Conservation (phyloP, 306 rosid species). For the Ochetophila trinervis region DNA sequence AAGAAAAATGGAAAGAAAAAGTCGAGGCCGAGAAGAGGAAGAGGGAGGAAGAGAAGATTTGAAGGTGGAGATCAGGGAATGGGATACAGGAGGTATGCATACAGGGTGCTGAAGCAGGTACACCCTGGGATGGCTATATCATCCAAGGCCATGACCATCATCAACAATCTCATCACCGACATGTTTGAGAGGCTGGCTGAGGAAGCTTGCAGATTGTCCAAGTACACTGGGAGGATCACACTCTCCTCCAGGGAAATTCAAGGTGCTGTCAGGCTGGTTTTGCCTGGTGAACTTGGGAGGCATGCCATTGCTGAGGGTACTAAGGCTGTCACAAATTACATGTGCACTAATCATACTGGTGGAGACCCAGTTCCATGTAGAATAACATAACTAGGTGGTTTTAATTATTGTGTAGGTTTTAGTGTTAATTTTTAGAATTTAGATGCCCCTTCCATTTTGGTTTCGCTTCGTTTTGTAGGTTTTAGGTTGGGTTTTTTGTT, state of each 20-base stretch:
- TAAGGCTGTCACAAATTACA: slow-evolving; percentile 46
- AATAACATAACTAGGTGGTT: too few species aligned
- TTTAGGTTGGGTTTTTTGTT: too few species aligned
- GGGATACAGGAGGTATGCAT: slow-evolving; percentile 65
- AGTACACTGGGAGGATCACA: slow-evolving; percentile 38
- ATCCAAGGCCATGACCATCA: slow-evolving; percentile 46
- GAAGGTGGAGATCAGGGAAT: slow-evolving; percentile 21
- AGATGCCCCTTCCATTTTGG: too few species aligned
- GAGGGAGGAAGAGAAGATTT: not conserved
- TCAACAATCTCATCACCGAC: slow-evolving; percentile 73
- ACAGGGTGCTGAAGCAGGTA: slow-evolving; percentile 65
- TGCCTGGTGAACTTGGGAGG: slow-evolving; percentile 60
- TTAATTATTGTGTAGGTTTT: too few species aligned
- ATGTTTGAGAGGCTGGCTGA: slow-evolving; percentile 70
- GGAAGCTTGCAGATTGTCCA: slow-evolving; percentile 51
- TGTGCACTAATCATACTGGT: slow-evolving; percentile 11
- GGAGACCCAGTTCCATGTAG: not conserved
- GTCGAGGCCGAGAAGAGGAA: slow-evolving; percentile 17
- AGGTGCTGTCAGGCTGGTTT: slow-evolving; percentile 60
- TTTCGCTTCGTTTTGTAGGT: too few species aligned
- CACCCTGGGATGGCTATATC: slow-evolving; percentile 74
- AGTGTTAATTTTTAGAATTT: too few species aligned
- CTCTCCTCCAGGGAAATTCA: slow-evolving; percentile 60
- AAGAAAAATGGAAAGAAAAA: not conserved
- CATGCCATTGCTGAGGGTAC: slow-evolving; percentile 74